Percentiles rank a stretch among this genome's conserved stretches.
phyloP scores from a whole-genome alignment of 1,284 basidiomycete genomes.

The Apiotrichum porosum region DNA sequence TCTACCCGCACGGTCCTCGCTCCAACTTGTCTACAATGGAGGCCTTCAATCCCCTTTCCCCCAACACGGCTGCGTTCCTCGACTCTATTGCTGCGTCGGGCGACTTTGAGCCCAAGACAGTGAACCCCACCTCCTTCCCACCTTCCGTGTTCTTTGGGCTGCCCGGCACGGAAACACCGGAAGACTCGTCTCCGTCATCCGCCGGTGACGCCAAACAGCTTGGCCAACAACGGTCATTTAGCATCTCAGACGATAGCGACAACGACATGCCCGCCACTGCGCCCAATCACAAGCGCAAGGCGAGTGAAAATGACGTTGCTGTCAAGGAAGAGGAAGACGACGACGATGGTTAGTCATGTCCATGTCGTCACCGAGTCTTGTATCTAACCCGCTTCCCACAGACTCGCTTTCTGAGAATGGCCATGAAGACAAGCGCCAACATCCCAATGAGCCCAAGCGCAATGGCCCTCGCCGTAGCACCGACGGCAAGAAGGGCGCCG shows the following conservation, averaged over 20 bases:
- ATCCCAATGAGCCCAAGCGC: slow-evolving; percentile 19
- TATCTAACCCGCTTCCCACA: too few relatives aligned
- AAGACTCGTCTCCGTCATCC: slow-evolving; percentile 35
- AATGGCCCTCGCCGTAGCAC: too few relatives aligned
- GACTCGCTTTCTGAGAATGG: slow-evolving; percentile 32
- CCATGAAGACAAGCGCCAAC: slow-evolving; percentile 43
- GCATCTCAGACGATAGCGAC: slow-evolving; percentile 15
- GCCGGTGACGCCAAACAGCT: slow-evolving; percentile 2
- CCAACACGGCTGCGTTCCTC: slow-evolving; percentile 44
- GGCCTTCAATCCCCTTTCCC: slow-evolving; percentile 37
- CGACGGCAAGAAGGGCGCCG: slow-evolving; percentile 7
- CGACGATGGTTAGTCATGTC: slow-evolving; percentile 27
- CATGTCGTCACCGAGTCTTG: too few relatives aligned
- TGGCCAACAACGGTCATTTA: not conserved
- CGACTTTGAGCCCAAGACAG: slow-evolving; percentile 6
- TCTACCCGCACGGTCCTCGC: too few relatives aligned
- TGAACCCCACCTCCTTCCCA: slow-evolving; percentile 28
- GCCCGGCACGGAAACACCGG: slow-evolving; percentile 38
- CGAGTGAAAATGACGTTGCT: not conserved
- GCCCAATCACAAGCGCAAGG: slow-evolving; percentile 35
- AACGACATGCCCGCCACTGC: not conserved
- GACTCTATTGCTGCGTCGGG: slow-evolving; percentile 31
- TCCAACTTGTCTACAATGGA: slow-evolving; percentile 22
- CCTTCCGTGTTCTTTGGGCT: slow-evolving; percentile 41
- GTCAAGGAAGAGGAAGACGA: slow-evolving; percentile 16